Conservation (phyloP, 108 stramenopile genomes). For the Mayamaea pseudoterrestris region DNA sequence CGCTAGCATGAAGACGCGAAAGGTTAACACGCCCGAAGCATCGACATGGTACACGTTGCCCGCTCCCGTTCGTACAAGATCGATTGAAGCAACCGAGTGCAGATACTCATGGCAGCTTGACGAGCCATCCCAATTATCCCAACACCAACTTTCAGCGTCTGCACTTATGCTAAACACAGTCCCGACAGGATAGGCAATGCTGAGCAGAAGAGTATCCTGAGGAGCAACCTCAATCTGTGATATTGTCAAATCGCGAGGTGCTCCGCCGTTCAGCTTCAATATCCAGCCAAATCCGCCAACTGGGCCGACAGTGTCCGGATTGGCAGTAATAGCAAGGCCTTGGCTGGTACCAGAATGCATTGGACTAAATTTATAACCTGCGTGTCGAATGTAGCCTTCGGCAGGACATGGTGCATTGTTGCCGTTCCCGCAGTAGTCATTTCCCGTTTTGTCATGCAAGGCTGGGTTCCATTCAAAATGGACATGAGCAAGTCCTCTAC, state of each 20-base stretch:
- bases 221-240: constrained; percentile 1
- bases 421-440: constrained; percentile 8
- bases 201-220: constrained; percentile 5
- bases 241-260: constrained; percentile 1
- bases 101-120: constrained; percentile 3
- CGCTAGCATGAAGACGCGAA: constrained; percentile 1
- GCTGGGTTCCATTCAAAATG: constrained; percentile 9
- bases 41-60: constrained; percentile 6
- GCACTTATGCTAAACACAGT: constrained; percentile 4
- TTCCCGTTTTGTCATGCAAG: constrained; percentile 15
- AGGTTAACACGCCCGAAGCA: background rate
- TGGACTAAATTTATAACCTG: constrained; percentile 10
- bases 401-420: constrained; percentile 5
- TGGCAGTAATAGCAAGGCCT: constrained; percentile 20
- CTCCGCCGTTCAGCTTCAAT: constrained; percentile 12
- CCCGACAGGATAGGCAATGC: constrained; percentile 9
- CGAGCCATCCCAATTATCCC: background rate
- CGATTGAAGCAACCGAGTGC: background rate
- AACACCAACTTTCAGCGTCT: constrained; percentile 5
- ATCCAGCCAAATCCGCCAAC: constrained; percentile 25
- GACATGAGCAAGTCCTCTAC: constrained; percentile 21
- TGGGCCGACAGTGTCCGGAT: constrained; percentile 19
- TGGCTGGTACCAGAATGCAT: background rate
- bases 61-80: constrained; percentile 4
- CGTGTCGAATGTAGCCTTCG: constrained; percentile 12